Percentiles rank a stretch among this genome's conserved stretches.
Evolutionary conservation across 768 basidiomycete genomes (phyloP).

Genomic region (Polyporus arcularius): DNA sequence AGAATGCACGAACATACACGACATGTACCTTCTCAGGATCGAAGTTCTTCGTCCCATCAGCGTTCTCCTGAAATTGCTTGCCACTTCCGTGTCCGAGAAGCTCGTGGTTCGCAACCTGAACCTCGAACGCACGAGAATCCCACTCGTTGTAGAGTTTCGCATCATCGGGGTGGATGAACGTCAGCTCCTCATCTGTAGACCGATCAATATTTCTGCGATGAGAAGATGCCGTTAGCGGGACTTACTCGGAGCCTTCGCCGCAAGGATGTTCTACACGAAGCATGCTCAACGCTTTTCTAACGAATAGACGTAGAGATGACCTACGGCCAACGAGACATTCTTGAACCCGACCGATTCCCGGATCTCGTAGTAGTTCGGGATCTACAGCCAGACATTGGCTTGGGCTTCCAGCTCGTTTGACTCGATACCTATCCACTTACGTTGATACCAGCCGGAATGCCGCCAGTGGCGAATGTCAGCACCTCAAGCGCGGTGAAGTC

Average conservation of each 20-base stretch:
- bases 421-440: conserved; percentile 47
- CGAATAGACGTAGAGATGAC: conserved; percentile 26
- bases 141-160: conserved; percentile 71
- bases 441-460: conserved; percentile 89
- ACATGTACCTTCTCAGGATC: conserved; percentile 57
- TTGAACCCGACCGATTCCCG: conserved; percentile 84
- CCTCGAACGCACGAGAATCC: conserved; percentile 78
- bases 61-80: conserved; percentile 76
- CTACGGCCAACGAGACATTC: conserved; percentile 80
- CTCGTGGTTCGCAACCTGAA: conserved; percentile 92
- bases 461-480: conserved; percentile 80
- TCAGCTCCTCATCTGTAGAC: conserved; percentile 65
- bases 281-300: not conserved
- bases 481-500: conserved; percentile 88
- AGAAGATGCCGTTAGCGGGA: conserved; percentile 1
- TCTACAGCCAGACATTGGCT: not conserved
- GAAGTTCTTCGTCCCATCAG: conserved; percentile 81
- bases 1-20: not conserved
- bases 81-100: conserved; percentile 85
- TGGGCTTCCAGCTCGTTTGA: not conserved
- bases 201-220: not conserved
- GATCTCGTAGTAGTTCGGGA: conserved; percentile 77
- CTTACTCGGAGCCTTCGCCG: conserved; percentile 84
- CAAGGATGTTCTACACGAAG: conserved; percentile 66
- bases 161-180: conserved; percentile 83